A percentile compares a stretch with the other conserved stretches of the same genome.
Evolutionary conservation across 345 rosid species (phyloP).

Genomic region (Noccaea caerulescens): DNA sequence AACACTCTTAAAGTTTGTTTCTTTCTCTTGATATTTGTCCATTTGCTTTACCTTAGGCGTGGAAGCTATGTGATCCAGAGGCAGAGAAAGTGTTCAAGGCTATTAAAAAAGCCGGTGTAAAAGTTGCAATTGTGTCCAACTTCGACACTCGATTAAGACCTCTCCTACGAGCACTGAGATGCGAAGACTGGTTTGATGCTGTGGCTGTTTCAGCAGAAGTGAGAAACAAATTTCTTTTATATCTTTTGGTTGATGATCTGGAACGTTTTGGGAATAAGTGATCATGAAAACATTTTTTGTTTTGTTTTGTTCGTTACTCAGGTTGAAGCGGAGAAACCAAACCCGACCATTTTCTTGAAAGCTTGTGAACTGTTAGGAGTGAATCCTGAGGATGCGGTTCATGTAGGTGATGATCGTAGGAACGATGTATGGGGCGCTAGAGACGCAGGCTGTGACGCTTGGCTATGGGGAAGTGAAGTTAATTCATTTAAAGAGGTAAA

Average conservation of each 20-base stretch:
- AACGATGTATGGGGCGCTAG: constrained; percentile 99
- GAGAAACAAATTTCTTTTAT: neutral
- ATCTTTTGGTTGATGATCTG: constrained; percentile 15
- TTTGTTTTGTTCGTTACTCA: constrained; percentile 37
- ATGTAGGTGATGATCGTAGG: constrained; percentile 97
- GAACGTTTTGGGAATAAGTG: neutral
- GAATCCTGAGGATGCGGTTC: constrained; percentile 92
- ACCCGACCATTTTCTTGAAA: constrained; percentile 89
- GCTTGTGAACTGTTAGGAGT: constrained; percentile 90
- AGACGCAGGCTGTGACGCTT: constrained; percentile 97
- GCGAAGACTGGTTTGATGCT: constrained; percentile 97
- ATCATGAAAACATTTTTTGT: neutral
- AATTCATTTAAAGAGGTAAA: constrained; percentile 83
- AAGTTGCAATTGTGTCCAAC: constrained; percentile 90
- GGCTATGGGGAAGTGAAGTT: constrained; percentile 99
- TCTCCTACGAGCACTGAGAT: constrained; percentile 73
- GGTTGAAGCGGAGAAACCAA: constrained; percentile 99
- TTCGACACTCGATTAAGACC: constrained; percentile 94
- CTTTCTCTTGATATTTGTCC: constrained; percentile 17
- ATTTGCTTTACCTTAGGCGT: constrained; percentile 61
- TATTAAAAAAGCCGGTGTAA: constrained; percentile 76
- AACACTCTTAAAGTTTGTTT: neutral
- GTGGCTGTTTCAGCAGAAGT: constrained; percentile 99
- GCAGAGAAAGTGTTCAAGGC: constrained; percentile 87
- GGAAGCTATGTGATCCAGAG: constrained; percentile 95